A percentile compares a stretch with the other conserved stretches of the same genome.
phyloP scores from a whole-genome alignment of 805 yeast genomes.

The Middelhovenomyces tepae region DNA sequence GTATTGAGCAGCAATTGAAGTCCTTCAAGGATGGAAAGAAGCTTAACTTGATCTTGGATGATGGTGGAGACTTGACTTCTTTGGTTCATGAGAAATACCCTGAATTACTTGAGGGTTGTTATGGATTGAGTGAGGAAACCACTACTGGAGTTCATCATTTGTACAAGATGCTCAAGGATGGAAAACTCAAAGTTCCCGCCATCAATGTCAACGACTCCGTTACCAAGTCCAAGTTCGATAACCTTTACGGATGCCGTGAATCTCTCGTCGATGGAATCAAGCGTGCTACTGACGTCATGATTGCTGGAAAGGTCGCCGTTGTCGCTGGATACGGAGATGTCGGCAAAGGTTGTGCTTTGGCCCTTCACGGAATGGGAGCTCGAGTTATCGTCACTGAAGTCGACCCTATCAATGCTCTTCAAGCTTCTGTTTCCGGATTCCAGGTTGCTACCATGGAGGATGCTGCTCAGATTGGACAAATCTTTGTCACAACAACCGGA shows the following conservation, averaged over 20 bases:
- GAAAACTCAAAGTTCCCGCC: slow-evolving; percentile 92
- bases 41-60: slow-evolving; percentile 95
- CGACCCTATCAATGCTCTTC: slow-evolving; percentile 98
- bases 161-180: slow-evolving; percentile 89
- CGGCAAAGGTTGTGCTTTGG: slow-evolving; percentile 99
- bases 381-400: slow-evolving; percentile 95
- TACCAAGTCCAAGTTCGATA: slow-evolving; percentile 98
- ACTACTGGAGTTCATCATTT: slow-evolving; percentile 99
- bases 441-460: slow-evolving; percentile 94
- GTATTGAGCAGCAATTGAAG: slow-evolving; percentile 97
- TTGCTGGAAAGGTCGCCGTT: slow-evolving; percentile 98
- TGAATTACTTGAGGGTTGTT: slow-evolving; percentile 91
- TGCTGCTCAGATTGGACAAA: slow-evolving; percentile 88
- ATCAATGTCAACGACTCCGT: slow-evolving; percentile 98
- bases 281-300: slow-evolving; percentile 99
- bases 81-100: slow-evolving; percentile 97
- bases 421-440: slow-evolving; percentile 98
- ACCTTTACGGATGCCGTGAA: slow-evolving; percentile 99
- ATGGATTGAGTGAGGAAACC: slow-evolving; percentile 97
- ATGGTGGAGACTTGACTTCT: slow-evolving; percentile 98
- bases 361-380: slow-evolving; percentile 98
- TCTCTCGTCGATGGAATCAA: slow-evolving; percentile 97
- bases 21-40: slow-evolving; percentile 94
- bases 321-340: slow-evolving; percentile 99
- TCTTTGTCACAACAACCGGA: slow-evolving; percentile 98